Conservation (phyloP, 225 moss, liverwort and hornwort species). For the Lunularia cruciata region DNA sequence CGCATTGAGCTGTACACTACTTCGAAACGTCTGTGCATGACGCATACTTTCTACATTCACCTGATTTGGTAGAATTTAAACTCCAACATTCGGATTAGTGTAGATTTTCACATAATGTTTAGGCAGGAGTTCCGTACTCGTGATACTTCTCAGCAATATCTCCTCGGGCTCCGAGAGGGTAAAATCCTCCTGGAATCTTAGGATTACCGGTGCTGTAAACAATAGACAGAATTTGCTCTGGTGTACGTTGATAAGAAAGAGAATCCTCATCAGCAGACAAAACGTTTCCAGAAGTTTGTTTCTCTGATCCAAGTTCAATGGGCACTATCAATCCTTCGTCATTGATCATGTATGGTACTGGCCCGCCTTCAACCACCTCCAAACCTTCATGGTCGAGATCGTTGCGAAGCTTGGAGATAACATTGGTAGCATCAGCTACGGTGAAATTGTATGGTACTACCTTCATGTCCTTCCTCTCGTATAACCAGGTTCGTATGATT, state of each 20-base stretch:
- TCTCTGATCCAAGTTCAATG: conserved; percentile 39
- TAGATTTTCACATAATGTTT: no score
- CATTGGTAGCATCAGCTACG: conserved; percentile 48
- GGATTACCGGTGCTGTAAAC: conserved; percentile 59
- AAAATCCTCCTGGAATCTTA: conserved; percentile 58
- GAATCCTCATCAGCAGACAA: conserved; percentile 51
- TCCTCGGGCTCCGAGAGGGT: conserved; percentile 61
- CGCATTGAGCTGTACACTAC: no score
- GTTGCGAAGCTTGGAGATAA: conserved; percentile 46
- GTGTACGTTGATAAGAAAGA: conserved; percentile 44
- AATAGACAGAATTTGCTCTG: conserved; percentile 47
- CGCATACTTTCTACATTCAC: no score
- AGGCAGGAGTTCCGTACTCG: conserved; percentile 2
- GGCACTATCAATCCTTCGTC: conserved; percentile 73
- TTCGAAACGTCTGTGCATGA: no score
- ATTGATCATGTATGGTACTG: conserved; percentile 15
- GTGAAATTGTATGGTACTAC: conserved; percentile 62
- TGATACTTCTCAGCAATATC: conserved; percentile 27
- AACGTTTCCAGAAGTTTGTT: conserved; percentile 40
- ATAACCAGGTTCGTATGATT: conserved; percentile 57
- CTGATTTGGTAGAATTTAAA: no score
- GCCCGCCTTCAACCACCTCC: conserved; percentile 12
- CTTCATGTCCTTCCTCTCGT: conserved; percentile 35
- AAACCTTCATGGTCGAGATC: conserved; percentile 30
- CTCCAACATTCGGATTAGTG: no score